Evolutionary conservation across 345 rosid species (phyloP).

Genomic region (Eucalyptus curtisii): DNA sequence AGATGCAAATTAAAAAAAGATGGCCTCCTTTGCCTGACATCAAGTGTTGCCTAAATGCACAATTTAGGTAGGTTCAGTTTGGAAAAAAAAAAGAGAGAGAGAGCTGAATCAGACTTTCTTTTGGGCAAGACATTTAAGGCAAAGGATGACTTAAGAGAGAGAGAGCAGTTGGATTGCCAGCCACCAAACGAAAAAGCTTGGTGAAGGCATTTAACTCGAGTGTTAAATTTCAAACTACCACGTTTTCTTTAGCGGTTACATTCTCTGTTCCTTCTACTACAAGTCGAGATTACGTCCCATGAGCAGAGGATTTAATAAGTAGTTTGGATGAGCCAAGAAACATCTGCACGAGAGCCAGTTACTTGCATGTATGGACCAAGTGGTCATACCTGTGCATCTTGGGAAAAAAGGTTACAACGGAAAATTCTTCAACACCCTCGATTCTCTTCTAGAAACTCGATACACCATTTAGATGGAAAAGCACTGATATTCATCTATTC

Average conservation of each 20-base stretch:
- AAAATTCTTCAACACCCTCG: background rate
- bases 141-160: conserved; percentile 21
- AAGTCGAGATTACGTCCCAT: background rate
- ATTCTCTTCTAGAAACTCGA: background rate
- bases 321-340: background rate
- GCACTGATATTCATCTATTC: background rate
- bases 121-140: conserved; percentile 3
- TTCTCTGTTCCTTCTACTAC: background rate
- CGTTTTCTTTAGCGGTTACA: background rate
- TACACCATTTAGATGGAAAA: background rate
- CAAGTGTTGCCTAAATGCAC: background rate
- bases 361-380: background rate
- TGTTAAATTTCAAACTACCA: background rate
- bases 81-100: background rate
- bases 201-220: background rate
- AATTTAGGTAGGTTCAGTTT: conserved; percentile 5
- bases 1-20: background rate
- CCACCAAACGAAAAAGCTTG: conserved; percentile 35
- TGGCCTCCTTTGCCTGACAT: background rate
- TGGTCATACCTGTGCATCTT: background rate
- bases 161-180: conserved; percentile 53
- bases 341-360: background rate
- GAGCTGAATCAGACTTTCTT: background rate
- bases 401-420: background rate
- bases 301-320: background rate